Evolutionary conservation across 108 stramenopile genomes (phyloP), one percentile per base, ranked within the genome.

Genomic region (Nitzschia putrida): DNA sequence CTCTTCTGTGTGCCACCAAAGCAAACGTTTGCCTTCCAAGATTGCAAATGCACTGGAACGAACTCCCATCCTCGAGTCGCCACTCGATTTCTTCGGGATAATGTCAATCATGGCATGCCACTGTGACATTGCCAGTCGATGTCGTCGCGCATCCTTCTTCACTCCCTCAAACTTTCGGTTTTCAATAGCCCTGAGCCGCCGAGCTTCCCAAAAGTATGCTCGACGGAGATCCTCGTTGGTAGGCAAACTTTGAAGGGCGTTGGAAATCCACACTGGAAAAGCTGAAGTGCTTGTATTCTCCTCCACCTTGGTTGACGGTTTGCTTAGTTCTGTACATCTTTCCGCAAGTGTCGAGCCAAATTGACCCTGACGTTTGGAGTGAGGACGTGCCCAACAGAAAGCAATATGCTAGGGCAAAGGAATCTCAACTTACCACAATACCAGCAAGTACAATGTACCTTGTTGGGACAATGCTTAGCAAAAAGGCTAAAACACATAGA

Each of bases 131-230:
- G 89, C 92, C 2, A 95, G 72, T 44, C 75, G 75, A 57, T 82
- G 61, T 4, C 92, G 79, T 57, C 91, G 78, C 40, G 79, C 65
- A 16, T 65, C 71, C 23, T 91, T 77, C 66, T 85, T 92, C 34
- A 80, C 76, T 0, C 63, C 49, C 0, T 85, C 81, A 64, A 71
- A 72, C 42, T 68, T 78, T 61, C 86, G 80, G 20, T 78, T 63
- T 53, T 86, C 83, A 9, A 56, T 60, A 56, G 84, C 79, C 13
- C 85, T 81, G 21, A 72, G 53, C 38, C 88, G 70, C 6, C 77
- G 65, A 38, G 73, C 81, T 64, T 95, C 89, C 91, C 91, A 95
- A 61, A 88, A 95, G 61, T 91, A 92, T 23, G 87, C 72, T 53
- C 80, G 74, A 0, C 91, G 77, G 20, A 95, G 67, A 59, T 95